Percentiles rank a stretch among this genome's conserved stretches.
phyloP scores from a whole-genome alignment of 768 basidiomycete species.

The Hygrophorus pudorinus region DNA sequence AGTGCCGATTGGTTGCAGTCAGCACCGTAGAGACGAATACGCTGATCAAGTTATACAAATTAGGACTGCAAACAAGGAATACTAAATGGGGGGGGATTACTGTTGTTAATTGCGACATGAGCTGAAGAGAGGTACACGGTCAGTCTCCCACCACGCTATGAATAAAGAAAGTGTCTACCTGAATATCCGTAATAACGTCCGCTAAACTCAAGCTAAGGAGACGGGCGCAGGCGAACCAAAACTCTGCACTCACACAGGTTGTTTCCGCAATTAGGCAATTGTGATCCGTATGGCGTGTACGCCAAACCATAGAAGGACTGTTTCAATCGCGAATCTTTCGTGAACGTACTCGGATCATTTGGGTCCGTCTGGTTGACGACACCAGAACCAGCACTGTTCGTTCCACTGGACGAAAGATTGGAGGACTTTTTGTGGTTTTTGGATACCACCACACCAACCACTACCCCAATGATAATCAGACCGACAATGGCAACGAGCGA shows the following conservation, averaged over 20 bases:
- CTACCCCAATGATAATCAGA: constrained; percentile 40
- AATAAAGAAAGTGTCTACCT: constrained; percentile 31
- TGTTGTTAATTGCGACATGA: constrained; percentile 79
- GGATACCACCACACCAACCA: constrained; percentile 49
- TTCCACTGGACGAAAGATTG: constrained; percentile 10
- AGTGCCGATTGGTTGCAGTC: constrained; percentile 79
- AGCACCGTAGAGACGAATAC: constrained; percentile 76
- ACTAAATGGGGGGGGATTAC: constrained; percentile 18
- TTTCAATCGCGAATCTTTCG: constrained; percentile 55
- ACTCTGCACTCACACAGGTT: constrained; percentile 24
- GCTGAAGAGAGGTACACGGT: constrained; percentile 25
- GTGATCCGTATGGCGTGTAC: constrained; percentile 73
- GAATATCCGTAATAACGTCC: constrained; percentile 60
- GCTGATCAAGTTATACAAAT: constrained; percentile 23
- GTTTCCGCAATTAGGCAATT: constrained; percentile 61
- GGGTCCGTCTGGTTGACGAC: constrained; percentile 23
- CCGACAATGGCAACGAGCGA: constrained; percentile 25
- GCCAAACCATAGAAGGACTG: constrained; percentile 81
- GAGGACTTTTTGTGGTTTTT: constrained; percentile 22
- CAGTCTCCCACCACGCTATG: constrained; percentile 9
- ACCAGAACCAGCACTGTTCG: constrained; percentile 2
- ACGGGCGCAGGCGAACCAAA: neutral
- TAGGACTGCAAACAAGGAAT: constrained; percentile 3
- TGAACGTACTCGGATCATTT: constrained; percentile 72
- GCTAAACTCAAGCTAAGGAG: constrained; percentile 17